These are phyloP conservation scores for Pugionium cornutum DNA, from an alignment of 345 rosid genomes.

Conservation along the genomic window DNA sequence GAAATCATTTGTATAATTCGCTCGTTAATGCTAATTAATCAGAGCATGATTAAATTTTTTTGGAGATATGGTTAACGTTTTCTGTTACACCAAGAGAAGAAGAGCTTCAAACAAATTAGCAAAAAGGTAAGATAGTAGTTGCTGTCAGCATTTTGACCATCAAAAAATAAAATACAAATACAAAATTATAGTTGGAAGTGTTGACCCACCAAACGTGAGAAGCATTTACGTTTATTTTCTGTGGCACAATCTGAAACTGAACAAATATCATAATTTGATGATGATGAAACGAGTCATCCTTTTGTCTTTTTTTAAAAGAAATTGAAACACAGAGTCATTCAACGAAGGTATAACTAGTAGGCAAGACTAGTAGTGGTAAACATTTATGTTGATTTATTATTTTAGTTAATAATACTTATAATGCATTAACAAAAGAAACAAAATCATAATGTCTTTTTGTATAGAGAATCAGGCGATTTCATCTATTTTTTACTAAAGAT, in stretches of 20 bases:
- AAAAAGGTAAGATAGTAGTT: not conserved
- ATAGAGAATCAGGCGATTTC: not conserved
- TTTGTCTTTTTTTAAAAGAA: not conserved
- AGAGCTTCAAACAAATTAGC: not conserved
- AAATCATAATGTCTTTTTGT: too few species aligned
- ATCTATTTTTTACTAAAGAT: not conserved
- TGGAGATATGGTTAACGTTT: too few species aligned
- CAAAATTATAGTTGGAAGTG: not conserved
- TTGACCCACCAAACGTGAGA: constrained; percentile 40
- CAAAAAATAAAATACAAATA: not conserved
- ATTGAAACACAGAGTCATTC: too few species aligned
- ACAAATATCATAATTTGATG: not conserved
- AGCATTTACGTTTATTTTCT: constrained; percentile 18
- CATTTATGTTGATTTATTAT: too few species aligned
- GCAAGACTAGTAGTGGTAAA: too few species aligned
- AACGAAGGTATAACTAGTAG: too few species aligned
- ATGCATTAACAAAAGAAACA: too few species aligned
- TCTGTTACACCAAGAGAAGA: too few species aligned
- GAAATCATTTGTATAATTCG: too few species aligned
- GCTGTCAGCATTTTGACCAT: not conserved
- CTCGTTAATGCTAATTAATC: too few species aligned
- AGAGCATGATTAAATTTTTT: too few species aligned
- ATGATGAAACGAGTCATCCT: constrained; percentile 9
- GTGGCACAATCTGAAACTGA: constrained; percentile 8
- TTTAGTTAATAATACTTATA: too few species aligned